Evolutionary conservation across 202 grass and related monocot genomes (phyloP), one percentile per base, ranked within the genome.

Genomic region (Dendrocalamus latiflorus): DNA sequence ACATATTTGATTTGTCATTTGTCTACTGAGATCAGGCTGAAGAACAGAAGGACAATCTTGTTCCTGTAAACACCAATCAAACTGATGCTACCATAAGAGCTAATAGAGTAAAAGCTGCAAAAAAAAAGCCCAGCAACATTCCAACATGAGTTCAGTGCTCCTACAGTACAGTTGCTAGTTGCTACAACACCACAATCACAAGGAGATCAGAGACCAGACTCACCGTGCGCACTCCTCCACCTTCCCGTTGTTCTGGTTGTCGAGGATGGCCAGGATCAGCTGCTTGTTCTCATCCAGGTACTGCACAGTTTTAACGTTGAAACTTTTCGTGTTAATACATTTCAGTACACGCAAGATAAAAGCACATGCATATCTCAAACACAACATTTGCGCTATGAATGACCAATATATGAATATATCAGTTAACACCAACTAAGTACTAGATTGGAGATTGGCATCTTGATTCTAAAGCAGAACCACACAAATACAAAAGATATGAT

Each of bases 241-340:
- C 88, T 97, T 97, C 12, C 94, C 94, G 45, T 72, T 90, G 81
- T 97, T 97, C 82, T 97, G 94, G 86, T 97, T 97, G 82, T 97
- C 94, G 42, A 97, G 91, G 84, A 97, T 97, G 83, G 91, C 89
- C 55, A 97, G 75, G 75, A 97, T 97, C 70, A 97, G 64, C 89
- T 97, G 94, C 85, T 97, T 97, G 82, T 97, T 97, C 87, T 97
- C 94, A 68, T 97, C 94, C 75, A 97, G 88, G 73, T 97, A 97
- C 94, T 97, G 91, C 86, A 94, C 54, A 67, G 77, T 77, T 70
- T 74, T 26, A 86, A 60, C 45, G 45, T 79, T 22, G 1, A 86
- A 76, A 77, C 26, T 80, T 73, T 68, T 47, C 5, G 71, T 70
- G 65, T 57, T 9, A 72, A 63, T 28, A 76, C 12, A 70, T 37